These are phyloP conservation scores for Alternaria atra DNA, from an alignment of 2,329 filamentous ascomycete genomes.

Conservation along the genomic window DNA sequence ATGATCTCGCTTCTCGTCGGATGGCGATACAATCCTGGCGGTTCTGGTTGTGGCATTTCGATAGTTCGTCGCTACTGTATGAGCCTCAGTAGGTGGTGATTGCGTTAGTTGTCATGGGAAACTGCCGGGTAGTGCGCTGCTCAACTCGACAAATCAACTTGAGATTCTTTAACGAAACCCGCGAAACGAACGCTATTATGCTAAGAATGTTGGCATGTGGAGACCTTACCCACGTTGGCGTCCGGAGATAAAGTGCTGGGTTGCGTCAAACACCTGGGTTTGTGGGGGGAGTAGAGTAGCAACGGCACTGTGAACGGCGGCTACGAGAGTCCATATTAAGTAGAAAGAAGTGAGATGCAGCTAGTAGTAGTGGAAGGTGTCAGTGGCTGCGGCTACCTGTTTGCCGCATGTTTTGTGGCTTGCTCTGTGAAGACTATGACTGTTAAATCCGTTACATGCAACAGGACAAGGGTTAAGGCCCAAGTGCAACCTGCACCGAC, in stretches of 20 bases:
- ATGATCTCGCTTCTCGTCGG: constrained; percentile 47
- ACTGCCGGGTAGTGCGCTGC: neutral
- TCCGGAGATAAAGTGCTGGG: neutral
- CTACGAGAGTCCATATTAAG: neutral
- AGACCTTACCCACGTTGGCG: neutral
- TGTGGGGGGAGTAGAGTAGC: neutral
- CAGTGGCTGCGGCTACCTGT: neutral
- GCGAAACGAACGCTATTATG: neutral
- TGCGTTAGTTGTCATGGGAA: neutral
- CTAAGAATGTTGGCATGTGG: neutral
- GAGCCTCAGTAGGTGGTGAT: neutral
- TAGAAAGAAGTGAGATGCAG: neutral
- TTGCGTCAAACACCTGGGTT: neutral
- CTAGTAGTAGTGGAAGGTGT: neutral
- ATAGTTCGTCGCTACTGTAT: neutral
- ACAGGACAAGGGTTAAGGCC: neutral
- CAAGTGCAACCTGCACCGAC: neutral
- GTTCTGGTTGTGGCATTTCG: constrained; percentile 19
- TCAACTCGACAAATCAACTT: neutral
- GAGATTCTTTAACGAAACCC: neutral
- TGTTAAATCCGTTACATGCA: neutral
- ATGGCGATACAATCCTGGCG: constrained; percentile 26
- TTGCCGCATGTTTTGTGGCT: neutral
- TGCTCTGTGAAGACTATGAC: neutral
- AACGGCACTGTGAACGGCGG: neutral